These are phyloP conservation scores for Chlorella sp. DNA, from an alignment of 139 green algal genomes.

Conservation along the genomic window DNA sequence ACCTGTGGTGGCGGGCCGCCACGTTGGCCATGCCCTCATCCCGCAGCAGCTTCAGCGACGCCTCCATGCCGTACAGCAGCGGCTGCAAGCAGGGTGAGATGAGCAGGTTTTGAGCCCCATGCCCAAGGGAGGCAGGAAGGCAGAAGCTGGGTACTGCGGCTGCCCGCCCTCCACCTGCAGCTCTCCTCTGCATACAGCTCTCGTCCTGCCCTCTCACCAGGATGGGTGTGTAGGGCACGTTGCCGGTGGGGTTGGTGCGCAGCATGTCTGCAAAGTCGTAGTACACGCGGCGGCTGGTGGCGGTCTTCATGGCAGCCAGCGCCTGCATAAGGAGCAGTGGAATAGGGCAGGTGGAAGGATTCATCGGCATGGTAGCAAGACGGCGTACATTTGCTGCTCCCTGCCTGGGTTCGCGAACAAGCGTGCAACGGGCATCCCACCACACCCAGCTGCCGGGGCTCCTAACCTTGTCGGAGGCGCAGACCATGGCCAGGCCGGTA, in stretches of 20 bases:
- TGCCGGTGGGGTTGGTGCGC: constrained; percentile 67
- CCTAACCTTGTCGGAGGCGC: constrained; percentile 74
- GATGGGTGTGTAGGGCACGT: constrained; percentile 82
- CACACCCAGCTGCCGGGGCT: no score
- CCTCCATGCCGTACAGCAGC: constrained; percentile 94
- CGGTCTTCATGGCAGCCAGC: constrained; percentile 75
- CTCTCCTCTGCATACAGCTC: no score
- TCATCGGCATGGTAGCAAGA: no score
- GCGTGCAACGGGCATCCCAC: no score
- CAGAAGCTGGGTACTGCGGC: neutral
- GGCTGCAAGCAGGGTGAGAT: constrained; percentile 77
- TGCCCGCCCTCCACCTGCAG: no score
- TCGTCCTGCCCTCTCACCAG: constrained; percentile 50
- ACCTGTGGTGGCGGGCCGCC: constrained; percentile 85
- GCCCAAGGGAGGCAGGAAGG: constrained; percentile 58
- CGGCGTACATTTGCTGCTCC: no score
- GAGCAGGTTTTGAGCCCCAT: no score
- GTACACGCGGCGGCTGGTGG: constrained; percentile 84
- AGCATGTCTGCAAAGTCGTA: constrained; percentile 88
- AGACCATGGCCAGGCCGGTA: constrained; percentile 92
- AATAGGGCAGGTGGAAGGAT: no score
- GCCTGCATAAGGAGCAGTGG: no score
- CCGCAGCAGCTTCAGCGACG: constrained; percentile 77
- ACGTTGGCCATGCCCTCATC: constrained; percentile 94
- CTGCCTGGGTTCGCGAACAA: no score